These are phyloP conservation scores for Fusarium sp. DNA, from an alignment of 2,329 filamentous ascomycete genomes.

Conservation along the genomic window DNA sequence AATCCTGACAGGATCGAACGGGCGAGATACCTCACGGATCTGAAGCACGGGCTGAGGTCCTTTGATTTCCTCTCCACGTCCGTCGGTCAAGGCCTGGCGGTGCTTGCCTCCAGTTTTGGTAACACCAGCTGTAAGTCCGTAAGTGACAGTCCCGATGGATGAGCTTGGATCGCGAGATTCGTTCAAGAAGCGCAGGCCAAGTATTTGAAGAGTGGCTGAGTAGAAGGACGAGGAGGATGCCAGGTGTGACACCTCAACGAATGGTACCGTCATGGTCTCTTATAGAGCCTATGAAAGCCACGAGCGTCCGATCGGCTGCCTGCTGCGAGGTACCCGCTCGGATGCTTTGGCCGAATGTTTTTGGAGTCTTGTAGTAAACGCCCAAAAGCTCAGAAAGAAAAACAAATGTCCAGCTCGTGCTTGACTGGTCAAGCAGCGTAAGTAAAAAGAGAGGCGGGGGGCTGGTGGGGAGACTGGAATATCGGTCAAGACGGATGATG, in stretches of 20 bases:
- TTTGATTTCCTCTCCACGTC: slow-evolving; percentile 42
- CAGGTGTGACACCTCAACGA: slow-evolving; percentile 78
- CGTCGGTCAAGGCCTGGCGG: slow-evolving; percentile 28
- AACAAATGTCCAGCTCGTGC: slow-evolving; percentile 24
- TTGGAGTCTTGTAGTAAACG: slow-evolving; percentile 27
- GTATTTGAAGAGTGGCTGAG: slow-evolving; percentile 79
- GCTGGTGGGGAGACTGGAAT: slow-evolving; percentile 38
- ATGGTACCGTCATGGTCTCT: slow-evolving; percentile 58
- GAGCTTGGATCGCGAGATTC: slow-evolving; percentile 45
- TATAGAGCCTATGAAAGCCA: slow-evolving; percentile 36
- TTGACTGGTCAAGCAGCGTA: slow-evolving; percentile 39
- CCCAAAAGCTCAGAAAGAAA: slow-evolving; percentile 25
- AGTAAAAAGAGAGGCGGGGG: slow-evolving; percentile 17
- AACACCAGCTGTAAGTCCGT: slow-evolving; percentile 51
- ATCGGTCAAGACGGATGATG: slow-evolving; percentile 42
- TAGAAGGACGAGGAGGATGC: slow-evolving; percentile 87
- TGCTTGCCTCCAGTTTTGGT: slow-evolving; percentile 38
- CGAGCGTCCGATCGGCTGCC: slow-evolving; percentile 40
- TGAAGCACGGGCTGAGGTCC: slow-evolving; percentile 56
- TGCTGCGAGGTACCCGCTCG: slow-evolving; percentile 41
- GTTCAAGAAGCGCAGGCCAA: slow-evolving; percentile 74
- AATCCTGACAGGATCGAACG: slow-evolving; percentile 56
- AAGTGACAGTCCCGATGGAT: slow-evolving; percentile 55
- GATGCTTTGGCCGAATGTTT: slow-evolving; percentile 36
- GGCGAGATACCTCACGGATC: slow-evolving; percentile 57